Percentiles rank a stretch among this genome's conserved stretches.
Conservation (phyloP, 441 rosid species). For the Lepidium campestre region DNA sequence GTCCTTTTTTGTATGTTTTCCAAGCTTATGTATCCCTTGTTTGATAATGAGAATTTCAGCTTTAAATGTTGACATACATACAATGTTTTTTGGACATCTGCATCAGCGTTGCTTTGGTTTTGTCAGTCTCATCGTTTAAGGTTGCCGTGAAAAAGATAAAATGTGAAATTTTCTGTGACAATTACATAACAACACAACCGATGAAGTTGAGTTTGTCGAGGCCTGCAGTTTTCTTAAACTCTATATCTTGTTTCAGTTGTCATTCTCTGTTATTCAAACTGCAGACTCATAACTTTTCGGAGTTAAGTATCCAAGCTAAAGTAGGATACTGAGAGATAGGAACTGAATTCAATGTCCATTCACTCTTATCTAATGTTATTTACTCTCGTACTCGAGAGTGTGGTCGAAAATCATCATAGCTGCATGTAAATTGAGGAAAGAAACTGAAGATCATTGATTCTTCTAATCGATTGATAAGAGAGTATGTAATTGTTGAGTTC, state of each 20-base stretch:
- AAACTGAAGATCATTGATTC: neutral
- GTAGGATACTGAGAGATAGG: no score
- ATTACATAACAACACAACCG: neutral
- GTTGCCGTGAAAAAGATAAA: neutral
- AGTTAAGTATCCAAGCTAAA: no score
- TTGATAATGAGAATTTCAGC: constrained; percentile 1
- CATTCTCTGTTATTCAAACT: neutral
- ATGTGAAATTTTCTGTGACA: neutral
- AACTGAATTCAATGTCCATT: no score
- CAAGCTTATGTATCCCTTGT: constrained; percentile 2
- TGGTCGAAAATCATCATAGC: no score
- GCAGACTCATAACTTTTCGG: neutral
- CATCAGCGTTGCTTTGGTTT: neutral
- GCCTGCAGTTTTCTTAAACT: neutral
- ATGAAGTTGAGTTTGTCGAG: neutral
- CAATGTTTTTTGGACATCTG: neutral
- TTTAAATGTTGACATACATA: neutral
- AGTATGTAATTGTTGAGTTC: neutral
- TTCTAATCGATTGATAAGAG: neutral
- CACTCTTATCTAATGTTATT: no score
- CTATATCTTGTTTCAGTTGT: neutral
- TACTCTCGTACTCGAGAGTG: no score
- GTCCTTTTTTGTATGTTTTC: neutral
- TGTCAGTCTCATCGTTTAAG: neutral
- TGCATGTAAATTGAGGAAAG: no score